Evolutionary conservation across 2,329 filamentous ascomycete species (phyloP).

Genomic region (Verticillium nonalfalfae): DNA sequence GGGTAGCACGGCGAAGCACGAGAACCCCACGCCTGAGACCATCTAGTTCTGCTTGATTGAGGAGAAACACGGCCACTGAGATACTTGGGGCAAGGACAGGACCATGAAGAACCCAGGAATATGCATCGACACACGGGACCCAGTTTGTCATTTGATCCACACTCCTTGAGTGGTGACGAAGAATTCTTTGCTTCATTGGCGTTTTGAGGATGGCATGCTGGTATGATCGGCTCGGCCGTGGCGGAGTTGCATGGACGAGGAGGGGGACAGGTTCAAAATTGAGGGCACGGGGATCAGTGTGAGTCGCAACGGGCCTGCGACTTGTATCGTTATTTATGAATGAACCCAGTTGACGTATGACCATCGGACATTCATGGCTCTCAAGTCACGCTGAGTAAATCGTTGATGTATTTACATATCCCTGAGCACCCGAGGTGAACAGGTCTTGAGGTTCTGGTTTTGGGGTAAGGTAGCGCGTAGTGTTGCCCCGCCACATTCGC

Average conservation of each 20-base stretch:
- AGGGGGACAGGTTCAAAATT: not conserved
- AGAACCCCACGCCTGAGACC: constrained; percentile 45
- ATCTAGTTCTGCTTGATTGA: not conserved
- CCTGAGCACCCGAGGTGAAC: too few species aligned
- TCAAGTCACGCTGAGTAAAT: too few species aligned
- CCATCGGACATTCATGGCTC: not conserved
- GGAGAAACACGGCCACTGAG: not conserved
- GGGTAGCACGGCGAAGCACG: constrained; percentile 85
- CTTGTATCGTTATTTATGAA: not conserved
- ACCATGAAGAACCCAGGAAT: not conserved
- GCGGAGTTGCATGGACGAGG: not conserved
- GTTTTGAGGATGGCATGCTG: not conserved
- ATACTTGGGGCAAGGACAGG: not conserved
- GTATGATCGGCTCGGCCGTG: not conserved
- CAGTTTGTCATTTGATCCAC: not conserved
- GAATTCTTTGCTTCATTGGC: not conserved
- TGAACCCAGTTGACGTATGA: not conserved
- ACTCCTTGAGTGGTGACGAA: not conserved
- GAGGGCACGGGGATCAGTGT: not conserved
- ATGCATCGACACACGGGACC: not conserved
- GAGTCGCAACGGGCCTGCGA: not conserved
- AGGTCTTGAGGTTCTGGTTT: too few species aligned
- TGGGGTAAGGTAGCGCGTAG: too few species aligned
- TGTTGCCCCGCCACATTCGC: too few species aligned
- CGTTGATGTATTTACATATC: too few species aligned